These are phyloP conservation scores for Aspergillus sp. DNA, from an alignment of 2,329 filamentous ascomycete genomes.

Conservation along the genomic window DNA sequence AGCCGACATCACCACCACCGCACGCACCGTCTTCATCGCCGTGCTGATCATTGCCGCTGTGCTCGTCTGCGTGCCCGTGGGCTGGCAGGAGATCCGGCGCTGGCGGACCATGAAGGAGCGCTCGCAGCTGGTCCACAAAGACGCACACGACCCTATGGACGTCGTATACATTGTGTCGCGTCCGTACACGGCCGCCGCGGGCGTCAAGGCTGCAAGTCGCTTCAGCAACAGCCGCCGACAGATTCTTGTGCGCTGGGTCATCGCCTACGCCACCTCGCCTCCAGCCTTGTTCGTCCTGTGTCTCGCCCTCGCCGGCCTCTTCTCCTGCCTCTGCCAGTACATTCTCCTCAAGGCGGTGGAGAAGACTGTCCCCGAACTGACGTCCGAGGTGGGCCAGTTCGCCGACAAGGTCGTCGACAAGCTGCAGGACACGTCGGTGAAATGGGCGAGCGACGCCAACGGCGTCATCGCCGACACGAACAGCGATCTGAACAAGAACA, in stretches of 20 bases:
- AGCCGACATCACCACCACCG: slow-evolving; percentile 63
- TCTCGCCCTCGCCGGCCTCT: slow-evolving; percentile 76
- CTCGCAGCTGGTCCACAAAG: slow-evolving; percentile 62
- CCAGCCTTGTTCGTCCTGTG: slow-evolving; percentile 84
- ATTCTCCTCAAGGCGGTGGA: slow-evolving; percentile 72
- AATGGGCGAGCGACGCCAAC: slow-evolving; percentile 78
- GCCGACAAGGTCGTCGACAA: slow-evolving; percentile 73
- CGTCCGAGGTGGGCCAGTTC: slow-evolving; percentile 73
- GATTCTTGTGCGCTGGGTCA: slow-evolving; percentile 74
- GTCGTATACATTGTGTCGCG: slow-evolving; percentile 83
- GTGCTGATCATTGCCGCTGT: slow-evolving; percentile 70
- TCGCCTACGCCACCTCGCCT: slow-evolving; percentile 83
- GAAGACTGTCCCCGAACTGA: slow-evolving; percentile 72
- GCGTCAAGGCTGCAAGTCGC: slow-evolving; percentile 66
- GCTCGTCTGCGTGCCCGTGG: slow-evolving; percentile 74
- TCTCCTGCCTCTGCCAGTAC: slow-evolving; percentile 79
- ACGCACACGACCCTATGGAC: slow-evolving; percentile 77
- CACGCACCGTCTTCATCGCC: slow-evolving; percentile 73
- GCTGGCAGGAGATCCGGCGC: slow-evolving; percentile 73
- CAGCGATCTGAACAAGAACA: slow-evolving; percentile 73
- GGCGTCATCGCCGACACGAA: slow-evolving; percentile 64
- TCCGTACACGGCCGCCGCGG: slow-evolving; percentile 70
- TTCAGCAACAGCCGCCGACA: slow-evolving; percentile 65
- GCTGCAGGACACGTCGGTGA: slow-evolving; percentile 69
- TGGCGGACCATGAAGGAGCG: slow-evolving; percentile 73